These are phyloP conservation scores for Annulohypoxylon stygium DNA, from an alignment of 495 filamentous ascomycete genomes.

Conservation along the genomic window DNA sequence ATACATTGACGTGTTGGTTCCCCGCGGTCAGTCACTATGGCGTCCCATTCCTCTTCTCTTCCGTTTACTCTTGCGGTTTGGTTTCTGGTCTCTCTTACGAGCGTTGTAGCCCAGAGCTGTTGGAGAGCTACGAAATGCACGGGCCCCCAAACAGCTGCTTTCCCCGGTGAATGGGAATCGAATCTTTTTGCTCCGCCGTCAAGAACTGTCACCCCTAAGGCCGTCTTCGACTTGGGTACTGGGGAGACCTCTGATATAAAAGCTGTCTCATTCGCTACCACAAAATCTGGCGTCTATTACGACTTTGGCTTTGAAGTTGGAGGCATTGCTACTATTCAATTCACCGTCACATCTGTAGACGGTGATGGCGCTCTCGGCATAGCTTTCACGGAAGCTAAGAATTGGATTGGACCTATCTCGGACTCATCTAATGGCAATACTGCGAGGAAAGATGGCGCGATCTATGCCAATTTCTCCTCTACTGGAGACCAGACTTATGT, in stretches of 20 bases:
- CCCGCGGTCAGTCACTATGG: conserved; percentile 30
- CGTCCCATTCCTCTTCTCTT: conserved; percentile 19
- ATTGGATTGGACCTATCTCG: conserved; percentile 72
- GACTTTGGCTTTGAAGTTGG: conserved; percentile 73
- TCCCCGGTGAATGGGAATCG: conserved; percentile 70
- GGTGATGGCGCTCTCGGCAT: conserved; percentile 66
- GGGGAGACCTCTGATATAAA: conserved; percentile 49
- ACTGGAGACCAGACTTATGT: conserved; percentile 58
- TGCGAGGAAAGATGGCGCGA: conserved; percentile 63
- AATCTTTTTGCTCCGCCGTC: conserved; percentile 71
- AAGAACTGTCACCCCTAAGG: conserved; percentile 64
- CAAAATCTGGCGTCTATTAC: conserved; percentile 65
- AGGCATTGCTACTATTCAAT: conserved; percentile 66
- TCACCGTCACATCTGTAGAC: conserved; percentile 52
- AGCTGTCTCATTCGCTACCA: conserved; percentile 54
- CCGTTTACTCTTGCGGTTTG: conserved; percentile 16
- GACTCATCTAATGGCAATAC: conserved; percentile 70
- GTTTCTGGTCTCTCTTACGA: conserved; percentile 11
- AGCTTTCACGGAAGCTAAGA: conserved; percentile 73
- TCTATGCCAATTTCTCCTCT: conserved; percentile 65
- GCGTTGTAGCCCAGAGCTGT: conserved; percentile 57
- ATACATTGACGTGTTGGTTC: neutral
- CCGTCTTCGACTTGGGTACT: conserved; percentile 58
- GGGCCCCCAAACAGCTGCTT: conserved; percentile 64
- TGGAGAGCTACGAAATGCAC: conserved; percentile 70